Conservation (phyloP, 805 yeast species). For the Yarrowia osloensis region DNA sequence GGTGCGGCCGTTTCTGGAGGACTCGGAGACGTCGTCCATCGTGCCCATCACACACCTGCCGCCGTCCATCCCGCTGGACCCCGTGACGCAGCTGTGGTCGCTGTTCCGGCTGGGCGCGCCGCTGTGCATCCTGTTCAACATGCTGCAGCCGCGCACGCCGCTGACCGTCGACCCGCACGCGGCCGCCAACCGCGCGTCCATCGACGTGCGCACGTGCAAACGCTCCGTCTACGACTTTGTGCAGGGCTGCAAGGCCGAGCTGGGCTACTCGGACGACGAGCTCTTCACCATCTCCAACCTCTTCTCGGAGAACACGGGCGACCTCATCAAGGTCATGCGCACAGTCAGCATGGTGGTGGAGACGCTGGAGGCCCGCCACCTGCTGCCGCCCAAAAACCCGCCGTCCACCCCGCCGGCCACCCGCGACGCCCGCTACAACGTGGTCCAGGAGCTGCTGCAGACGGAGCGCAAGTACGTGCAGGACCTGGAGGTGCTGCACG, state of each 20-base stretch:
- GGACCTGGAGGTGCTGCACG: constrained; percentile 74
- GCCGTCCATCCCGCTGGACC: constrained; percentile 80
- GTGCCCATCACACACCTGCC: constrained; percentile 53
- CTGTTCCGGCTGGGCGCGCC: constrained; percentile 92
- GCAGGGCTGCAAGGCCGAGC: constrained; percentile 75
- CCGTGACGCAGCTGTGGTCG: constrained; percentile 88
- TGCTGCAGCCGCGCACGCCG: constrained; percentile 54
- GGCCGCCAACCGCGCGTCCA: constrained; percentile 47
- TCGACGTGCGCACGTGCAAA: constrained; percentile 83
- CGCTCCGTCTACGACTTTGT: constrained; percentile 88
- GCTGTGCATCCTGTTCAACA: constrained; percentile 79
- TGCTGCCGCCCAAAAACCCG: constrained; percentile 36
- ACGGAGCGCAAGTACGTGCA: constrained; percentile 92
- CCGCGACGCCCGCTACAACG: constrained; percentile 67
- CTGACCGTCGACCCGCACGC: constrained; percentile 40
- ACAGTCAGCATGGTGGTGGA: constrained; percentile 70
- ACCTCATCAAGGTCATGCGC: constrained; percentile 61
- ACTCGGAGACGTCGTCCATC: constrained; percentile 49
- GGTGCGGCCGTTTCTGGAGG: constrained; percentile 60
- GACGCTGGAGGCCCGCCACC: constrained; percentile 40
- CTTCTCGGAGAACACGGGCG: constrained; percentile 78
- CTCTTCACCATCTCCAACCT: constrained; percentile 89
- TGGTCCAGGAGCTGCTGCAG: constrained; percentile 78
- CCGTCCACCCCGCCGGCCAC: constrained; percentile 41
- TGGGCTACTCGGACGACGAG: constrained; percentile 74